Evolutionary conservation across 805 yeast species (phyloP).

Genomic region (Saccharomycopsis guyanensis): DNA sequence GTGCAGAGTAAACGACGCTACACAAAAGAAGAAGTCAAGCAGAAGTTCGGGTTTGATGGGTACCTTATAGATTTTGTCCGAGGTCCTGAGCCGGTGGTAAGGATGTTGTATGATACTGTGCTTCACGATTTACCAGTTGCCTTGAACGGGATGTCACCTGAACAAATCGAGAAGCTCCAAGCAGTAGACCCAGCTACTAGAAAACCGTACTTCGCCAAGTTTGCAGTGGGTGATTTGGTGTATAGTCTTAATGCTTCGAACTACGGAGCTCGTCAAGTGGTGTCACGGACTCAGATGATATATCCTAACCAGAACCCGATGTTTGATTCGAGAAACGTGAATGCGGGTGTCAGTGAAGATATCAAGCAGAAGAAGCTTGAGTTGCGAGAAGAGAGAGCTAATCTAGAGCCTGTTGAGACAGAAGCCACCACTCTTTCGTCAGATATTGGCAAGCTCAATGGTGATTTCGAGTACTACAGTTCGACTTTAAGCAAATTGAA

Average conservation of each 20-base stretch:
- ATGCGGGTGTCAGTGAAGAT: conserved; percentile 17
- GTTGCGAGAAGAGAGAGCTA: conserved; percentile 17
- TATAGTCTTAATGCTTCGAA: conserved; percentile 47
- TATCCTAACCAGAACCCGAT: conserved; percentile 4
- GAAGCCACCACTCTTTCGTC: conserved; percentile 9
- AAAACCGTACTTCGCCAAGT: conserved; percentile 42
- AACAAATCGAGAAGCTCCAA: conserved; percentile 32
- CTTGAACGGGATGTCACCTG: conserved; percentile 34
- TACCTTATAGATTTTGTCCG: conserved; percentile 59
- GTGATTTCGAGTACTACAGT: conserved; percentile 20
- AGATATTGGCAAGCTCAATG: conserved; percentile 19
- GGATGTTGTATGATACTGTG: conserved; percentile 50
- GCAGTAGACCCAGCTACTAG: conserved; percentile 33
- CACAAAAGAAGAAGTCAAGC: conserved; percentile 31
- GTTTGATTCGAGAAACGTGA: conserved; percentile 23
- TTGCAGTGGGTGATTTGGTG: conserved; percentile 51
- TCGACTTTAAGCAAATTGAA: conserved; percentile 16
- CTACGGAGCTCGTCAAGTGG: conserved; percentile 54
- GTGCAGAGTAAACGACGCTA: conserved; percentile 23
- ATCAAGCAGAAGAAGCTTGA: conserved; percentile 1
- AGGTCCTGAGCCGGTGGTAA: conserved; percentile 68
- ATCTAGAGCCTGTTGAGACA: conserved; percentile 17
- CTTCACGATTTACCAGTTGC: conserved; percentile 56
- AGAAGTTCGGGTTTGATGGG: conserved; percentile 67
- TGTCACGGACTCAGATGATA: conserved; percentile 23